phyloP scores from a whole-genome alignment of 1,284 basidiomycete genomes.

The Amylostereum areolatum region DNA sequence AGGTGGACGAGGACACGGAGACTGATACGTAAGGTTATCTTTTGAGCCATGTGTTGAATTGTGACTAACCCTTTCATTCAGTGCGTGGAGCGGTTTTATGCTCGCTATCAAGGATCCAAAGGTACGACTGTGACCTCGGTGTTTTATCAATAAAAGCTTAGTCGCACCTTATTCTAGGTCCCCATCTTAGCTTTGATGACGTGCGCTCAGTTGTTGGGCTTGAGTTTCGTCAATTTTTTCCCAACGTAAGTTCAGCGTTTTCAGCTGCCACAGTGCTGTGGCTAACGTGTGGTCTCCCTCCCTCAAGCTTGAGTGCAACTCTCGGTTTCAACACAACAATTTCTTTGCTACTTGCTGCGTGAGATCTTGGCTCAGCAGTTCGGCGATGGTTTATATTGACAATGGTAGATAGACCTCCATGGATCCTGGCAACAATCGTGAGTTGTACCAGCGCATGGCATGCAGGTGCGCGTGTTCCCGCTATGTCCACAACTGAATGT shows the following conservation, averaged over 20 bases:
- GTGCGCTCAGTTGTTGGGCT: conserved; percentile 47
- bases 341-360: conserved; percentile 60
- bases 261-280: background rate
- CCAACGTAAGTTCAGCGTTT: conserved; percentile 44
- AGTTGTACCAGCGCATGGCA: conserved; percentile 61
- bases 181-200: conserved; percentile 51
- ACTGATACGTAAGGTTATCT: conserved; percentile 42
- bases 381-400: conserved; percentile 3
- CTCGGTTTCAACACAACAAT: conserved; percentile 58
- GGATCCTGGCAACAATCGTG: conserved; percentile 50
- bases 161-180: too few relatives aligned
- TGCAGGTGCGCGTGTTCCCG: conserved; percentile 38
- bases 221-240: conserved; percentile 73
- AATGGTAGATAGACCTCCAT: conserved; percentile 45
- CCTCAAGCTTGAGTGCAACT: conserved; percentile 50
- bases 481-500: background rate
- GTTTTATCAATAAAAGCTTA: too few relatives aligned
- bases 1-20: conserved; percentile 54
- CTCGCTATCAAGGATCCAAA: conserved; percentile 60
- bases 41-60: background rate
- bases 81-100: conserved; percentile 46
- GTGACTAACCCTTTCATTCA: conserved; percentile 16
- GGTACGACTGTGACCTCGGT: too few relatives aligned
- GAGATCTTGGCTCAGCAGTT: conserved; percentile 30
- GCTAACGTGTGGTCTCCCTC: conserved; percentile 1